Base-by-base conservation (phyloP, 257 asterid species). In the Leptodermis oblonga region DNA sequence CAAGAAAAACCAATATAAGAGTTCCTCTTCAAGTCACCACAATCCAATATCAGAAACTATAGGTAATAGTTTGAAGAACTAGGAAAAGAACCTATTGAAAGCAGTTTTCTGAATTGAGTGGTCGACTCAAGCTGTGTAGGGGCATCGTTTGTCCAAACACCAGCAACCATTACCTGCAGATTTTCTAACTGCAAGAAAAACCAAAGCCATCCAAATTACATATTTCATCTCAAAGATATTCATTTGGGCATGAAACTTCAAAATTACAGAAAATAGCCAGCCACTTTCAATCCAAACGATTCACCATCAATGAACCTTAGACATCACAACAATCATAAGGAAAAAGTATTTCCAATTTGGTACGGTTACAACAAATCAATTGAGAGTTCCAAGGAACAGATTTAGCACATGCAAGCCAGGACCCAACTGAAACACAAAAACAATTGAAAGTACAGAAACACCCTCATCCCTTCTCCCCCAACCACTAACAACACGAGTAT, bases 31-130 rank as follows among this genome's bases (percentile, higher is more conserved):
- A 67, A 49, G 18, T 6, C 18, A 20, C 8, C 58, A 26, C 51
- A 15, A 25, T 31, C 17, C 8, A 0, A 36, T 11, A 36, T 14
- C 23, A 36, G 2, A 17, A 76, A 26, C 5, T 11, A 2, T 4
- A 55, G 33, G 14, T 43, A 25, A 39, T 18, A 34, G 52, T 51
- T 42, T 14, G 28, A 62, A 49, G 26, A 52, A 48, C 22, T 30
- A 63, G 46, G 37, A 8, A 23, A 55, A 22, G 71, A 42, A 89
- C 96, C 98, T 78, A 92, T 87, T 6, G 98, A 92, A 20, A 92
- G 87, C 76, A 89, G 68, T 81, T 92, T 92, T 6, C 98, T 82
- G 37, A 92, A 89, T 55, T 87, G 90, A 14, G 90, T 85, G 43
- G 94, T 87, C 0, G 96, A 89, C 71, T 87, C 95, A 13, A 87